Conservation (phyloP, 139 green algal genomes). For the Nannochloris sp. region DNA sequence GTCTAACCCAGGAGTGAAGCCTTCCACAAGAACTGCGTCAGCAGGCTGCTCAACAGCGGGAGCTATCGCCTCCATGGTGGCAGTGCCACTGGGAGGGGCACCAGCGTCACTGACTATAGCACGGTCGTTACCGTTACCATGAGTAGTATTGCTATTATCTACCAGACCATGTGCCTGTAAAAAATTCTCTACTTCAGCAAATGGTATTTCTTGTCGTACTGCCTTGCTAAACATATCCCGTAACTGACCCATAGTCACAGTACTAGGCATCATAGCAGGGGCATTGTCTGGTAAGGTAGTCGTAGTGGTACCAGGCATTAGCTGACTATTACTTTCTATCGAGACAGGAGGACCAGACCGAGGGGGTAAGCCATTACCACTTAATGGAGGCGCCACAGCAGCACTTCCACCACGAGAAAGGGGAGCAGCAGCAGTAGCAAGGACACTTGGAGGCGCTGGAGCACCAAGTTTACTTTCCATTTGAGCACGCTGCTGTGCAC, state of each 20-base stretch:
- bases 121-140: not conserved
- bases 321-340: too few relatives aligned
- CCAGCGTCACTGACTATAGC: not conserved
- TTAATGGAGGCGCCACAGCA: too few relatives aligned
- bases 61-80: not conserved
- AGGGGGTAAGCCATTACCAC: too few relatives aligned
- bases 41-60: not conserved
- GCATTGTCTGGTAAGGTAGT: slow-evolving; percentile 3
- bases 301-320: too few relatives aligned
- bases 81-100: not conserved
- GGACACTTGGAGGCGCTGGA: not conserved
- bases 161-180: slow-evolving; percentile 21
- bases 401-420: not conserved
- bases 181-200: slow-evolving; percentile 13
- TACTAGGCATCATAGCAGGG: not conserved
- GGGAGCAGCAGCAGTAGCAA: not conserved
- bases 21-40: not conserved
- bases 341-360: not conserved
- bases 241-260: slow-evolving; percentile 15
- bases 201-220: slow-evolving; percentile 19
- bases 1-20: not conserved
- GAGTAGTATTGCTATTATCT: not conserved
- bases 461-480: not conserved
- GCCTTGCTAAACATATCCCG: slow-evolving; percentile 17
- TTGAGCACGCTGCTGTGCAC: not conserved